Percentiles rank a stretch among this genome's conserved stretches.
Evolutionary conservation across 768 basidiomycete genomes (phyloP).

Genomic region (Lactifluus rugatus): DNA sequence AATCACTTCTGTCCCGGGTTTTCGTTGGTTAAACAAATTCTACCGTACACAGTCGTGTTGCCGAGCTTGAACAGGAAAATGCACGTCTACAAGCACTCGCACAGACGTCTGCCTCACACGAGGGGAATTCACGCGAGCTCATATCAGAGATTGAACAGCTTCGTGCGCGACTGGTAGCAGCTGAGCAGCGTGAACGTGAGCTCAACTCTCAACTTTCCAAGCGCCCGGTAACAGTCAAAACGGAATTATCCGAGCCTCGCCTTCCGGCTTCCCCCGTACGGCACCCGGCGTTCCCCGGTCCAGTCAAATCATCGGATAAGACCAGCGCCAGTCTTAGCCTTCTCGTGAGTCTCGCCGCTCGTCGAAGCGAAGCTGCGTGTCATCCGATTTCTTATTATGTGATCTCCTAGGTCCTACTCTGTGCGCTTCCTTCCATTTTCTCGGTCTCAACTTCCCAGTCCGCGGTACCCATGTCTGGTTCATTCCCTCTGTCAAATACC

Average conservation of each 20-base stretch:
- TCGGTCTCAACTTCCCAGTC: constrained; percentile 45
- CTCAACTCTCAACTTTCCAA: constrained; percentile 52
- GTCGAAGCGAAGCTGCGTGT: constrained; percentile 11
- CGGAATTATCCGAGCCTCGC: constrained; percentile 48
- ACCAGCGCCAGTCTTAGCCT: constrained; percentile 53
- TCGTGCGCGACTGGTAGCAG: constrained; percentile 51
- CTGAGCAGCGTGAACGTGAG: constrained; percentile 56
- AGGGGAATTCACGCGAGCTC: constrained; percentile 30
- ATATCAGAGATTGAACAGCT: constrained; percentile 57
- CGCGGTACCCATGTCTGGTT: constrained; percentile 45
- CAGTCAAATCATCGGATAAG: constrained; percentile 36
- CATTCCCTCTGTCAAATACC: constrained; percentile 37
- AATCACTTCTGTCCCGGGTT: constrained; percentile 11
- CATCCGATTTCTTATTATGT: constrained; percentile 17
- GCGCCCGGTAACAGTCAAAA: constrained; percentile 35
- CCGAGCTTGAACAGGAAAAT: constrained; percentile 78
- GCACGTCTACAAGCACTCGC: constrained; percentile 56
- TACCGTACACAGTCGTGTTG: constrained; percentile 53
- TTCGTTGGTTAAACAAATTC: constrained; percentile 1
- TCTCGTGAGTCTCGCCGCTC: constrained; percentile 42
- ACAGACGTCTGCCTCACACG: constrained; percentile 31
- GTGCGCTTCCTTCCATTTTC: constrained; percentile 65
- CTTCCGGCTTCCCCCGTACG: constrained; percentile 34
- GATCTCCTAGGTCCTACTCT: constrained; percentile 55
- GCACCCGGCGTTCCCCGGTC: constrained; percentile 29